phyloP scores from a whole-genome alignment of 164 flowering plant species.

The Cinnamomum chago region DNA sequence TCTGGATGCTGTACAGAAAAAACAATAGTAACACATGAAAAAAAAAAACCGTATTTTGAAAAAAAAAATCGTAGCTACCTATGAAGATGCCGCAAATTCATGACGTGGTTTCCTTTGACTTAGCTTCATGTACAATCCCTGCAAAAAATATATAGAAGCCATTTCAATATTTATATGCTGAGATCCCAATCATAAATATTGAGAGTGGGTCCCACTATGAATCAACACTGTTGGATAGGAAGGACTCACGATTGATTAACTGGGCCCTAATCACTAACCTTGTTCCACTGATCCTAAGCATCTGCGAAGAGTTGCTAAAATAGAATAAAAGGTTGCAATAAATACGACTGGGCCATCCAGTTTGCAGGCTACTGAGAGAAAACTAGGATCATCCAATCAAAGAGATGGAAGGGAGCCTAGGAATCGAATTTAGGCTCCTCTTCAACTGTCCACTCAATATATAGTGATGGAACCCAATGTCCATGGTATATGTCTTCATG shows the following conservation, averaged over 20 bases:
- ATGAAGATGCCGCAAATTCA: slow-evolving; percentile 26
- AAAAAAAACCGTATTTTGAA: background rate
- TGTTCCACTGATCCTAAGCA: background rate
- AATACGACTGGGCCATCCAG: background rate
- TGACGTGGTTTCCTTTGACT: slow-evolving; percentile 33
- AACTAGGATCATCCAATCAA: background rate
- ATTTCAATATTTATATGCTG: background rate
- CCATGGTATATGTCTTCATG: background rate
- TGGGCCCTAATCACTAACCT: background rate
- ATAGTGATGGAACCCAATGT: background rate
- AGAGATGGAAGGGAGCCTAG: background rate
- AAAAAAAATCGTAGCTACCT: slow-evolving; percentile 24
- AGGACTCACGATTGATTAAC: background rate
- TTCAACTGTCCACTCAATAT: background rate
- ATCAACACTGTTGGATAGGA: background rate
- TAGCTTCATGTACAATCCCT: slow-evolving; percentile 85
- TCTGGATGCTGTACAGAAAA: background rate
- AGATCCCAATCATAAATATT: background rate
- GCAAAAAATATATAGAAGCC: slow-evolving; percentile 20
- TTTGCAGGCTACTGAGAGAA: background rate
- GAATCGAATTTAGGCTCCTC: background rate
- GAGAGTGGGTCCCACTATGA: background rate
- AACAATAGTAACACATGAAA: background rate
- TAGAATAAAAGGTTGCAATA: too few species aligned
- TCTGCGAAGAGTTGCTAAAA: background rate